These are phyloP conservation scores for Fusarium foetens DNA, from an alignment of 2,329 filamentous ascomycete species.

Conservation along the genomic window DNA sequence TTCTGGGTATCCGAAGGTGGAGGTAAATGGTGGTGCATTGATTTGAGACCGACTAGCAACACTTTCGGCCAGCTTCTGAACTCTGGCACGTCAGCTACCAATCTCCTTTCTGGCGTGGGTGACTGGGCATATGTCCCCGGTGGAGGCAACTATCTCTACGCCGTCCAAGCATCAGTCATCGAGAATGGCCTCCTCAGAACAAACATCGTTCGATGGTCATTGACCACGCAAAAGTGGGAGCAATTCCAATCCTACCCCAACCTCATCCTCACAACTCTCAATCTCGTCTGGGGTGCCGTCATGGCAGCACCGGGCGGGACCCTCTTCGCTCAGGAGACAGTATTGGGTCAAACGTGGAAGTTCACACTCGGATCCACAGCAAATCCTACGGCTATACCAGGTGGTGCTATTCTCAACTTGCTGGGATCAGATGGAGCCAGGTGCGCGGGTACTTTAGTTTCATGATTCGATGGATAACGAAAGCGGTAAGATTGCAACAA, in stretches of 20 bases:
- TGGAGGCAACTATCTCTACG: conserved; percentile 29
- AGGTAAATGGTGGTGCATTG: conserved; percentile 20
- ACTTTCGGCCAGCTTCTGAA: not conserved
- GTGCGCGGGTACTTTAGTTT: conserved; percentile 3
- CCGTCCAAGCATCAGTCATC: conserved; percentile 12
- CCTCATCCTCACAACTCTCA: not conserved
- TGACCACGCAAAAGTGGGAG: conserved; percentile 5
- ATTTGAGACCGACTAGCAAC: not conserved
- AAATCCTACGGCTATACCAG: not conserved
- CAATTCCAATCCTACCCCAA: not conserved
- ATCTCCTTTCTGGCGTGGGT: not conserved
- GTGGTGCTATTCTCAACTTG: conserved; percentile 14
- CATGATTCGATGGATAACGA: not conserved
- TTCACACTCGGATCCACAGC: not conserved
- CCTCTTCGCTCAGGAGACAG: conserved; percentile 16
- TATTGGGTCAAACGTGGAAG: conserved; percentile 16
- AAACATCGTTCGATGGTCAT: conserved; percentile 23
- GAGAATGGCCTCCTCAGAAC: not conserved
- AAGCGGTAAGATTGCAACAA: conserved; percentile 33
- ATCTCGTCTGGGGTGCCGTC: conserved; percentile 6
- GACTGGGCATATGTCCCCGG: conserved; percentile 37
- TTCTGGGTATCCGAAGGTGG: conserved; percentile 23
- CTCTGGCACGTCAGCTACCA: not conserved
- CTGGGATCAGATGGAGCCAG: conserved; percentile 25
- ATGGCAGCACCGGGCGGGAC: not conserved